phyloP scores from a whole-genome alignment of 148 eudicot genomes.

The Vaccinium myrtillus region DNA sequence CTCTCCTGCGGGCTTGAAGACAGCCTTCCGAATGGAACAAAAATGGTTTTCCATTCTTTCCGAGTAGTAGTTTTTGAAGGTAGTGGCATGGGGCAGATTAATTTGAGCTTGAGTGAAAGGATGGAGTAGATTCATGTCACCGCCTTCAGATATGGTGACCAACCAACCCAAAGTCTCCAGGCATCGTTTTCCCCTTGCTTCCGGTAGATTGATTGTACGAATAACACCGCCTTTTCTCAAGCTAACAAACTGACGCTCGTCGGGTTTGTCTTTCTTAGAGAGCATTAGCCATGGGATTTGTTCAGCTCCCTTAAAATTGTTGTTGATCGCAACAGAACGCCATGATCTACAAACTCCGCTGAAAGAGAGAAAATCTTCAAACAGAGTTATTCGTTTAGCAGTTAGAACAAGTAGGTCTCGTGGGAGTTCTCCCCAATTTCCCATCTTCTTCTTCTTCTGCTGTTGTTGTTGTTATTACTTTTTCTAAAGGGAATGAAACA shows the following conservation, averaged over 20 bases:
- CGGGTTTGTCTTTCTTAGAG: background rate
- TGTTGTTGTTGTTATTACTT: no score
- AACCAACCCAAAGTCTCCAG: background rate
- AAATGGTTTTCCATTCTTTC: no score
- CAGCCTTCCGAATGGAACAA: no score
- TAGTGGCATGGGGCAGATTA: background rate
- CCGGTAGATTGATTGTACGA: background rate
- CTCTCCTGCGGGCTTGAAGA: no score
- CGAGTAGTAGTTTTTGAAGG: no score
- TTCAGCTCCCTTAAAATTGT: background rate
- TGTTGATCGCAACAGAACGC: background rate
- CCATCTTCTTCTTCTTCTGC: background rate
- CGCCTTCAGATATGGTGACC: background rate
- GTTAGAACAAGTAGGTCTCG: background rate
- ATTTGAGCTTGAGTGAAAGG: background rate
- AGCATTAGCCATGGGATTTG: constrained; percentile 15
- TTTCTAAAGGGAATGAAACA: no score
- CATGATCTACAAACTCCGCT: background rate
- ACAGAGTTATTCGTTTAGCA: background rate
- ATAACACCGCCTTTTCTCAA: background rate
- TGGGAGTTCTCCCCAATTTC: background rate
- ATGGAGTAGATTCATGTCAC: background rate
- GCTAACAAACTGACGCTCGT: background rate
- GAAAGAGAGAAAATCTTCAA: background rate
- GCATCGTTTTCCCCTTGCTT: constrained; percentile 3